Evolutionary conservation across 345 rosid genomes (phyloP), one percentile per base, ranked within the genome.

Genomic region (Boechera retrofracta): DNA sequence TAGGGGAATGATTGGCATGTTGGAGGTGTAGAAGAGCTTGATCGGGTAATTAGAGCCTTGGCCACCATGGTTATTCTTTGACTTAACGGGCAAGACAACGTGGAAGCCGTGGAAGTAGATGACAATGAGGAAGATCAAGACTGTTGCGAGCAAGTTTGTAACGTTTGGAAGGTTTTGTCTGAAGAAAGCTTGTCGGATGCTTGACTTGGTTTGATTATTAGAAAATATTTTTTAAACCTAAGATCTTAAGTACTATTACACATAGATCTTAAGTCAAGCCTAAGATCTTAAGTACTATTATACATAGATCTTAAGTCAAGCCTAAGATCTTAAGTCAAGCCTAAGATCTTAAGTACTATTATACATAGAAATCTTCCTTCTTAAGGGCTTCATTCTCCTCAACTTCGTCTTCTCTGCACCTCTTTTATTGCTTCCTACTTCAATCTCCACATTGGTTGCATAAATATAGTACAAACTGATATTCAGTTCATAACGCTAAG

Each of bases 1-100:
- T 42, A 1, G 21, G 53, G 44, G 53, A 64, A 44, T 64, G 38
- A 64, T 64, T 15, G 68, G 53, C 68, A 28, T 64, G 68, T 26
- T 64, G 36, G 68, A 64, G 8, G 68, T 64, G 68, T 64, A 21
- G 24, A 21, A 44, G 51, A 41, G 68, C 38, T 64, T 64, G 53
- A 28, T 88, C 0, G 89, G 87, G 65, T 33, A 33, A 32, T 32
- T 21, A 21, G 24, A 21, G 24, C 24, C 24, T 21, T 21, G 24
- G 24, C 24, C 24, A 21, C 24, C 24, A 21, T 1, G 24, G 24
- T 21, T 21, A 21, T 21, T 21, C 24, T 21, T 21, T 21, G 24
- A 21, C 24, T 21, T 1, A 21, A 21, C 24, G 24, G 24, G 24
- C 24, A 21, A 21, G 24, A 21, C 24, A 21, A 21, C 24, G 24